Base-by-base conservation (phyloP, 176 grass and related monocot genomes). In the Dendrocalamus sinicus region DNA sequence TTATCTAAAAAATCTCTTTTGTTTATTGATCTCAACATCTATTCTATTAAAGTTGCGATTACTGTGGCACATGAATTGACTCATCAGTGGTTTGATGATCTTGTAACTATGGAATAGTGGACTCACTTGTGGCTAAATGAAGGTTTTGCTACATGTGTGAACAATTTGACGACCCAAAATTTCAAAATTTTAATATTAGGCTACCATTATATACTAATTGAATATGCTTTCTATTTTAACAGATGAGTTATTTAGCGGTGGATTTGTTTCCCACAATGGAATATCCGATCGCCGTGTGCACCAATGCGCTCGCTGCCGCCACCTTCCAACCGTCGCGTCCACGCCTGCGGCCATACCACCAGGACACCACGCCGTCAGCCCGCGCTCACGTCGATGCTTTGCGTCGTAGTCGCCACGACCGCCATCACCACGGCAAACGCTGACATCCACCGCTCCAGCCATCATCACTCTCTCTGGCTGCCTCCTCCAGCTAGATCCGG, bases 21-120 rank as follows among this genome's bases (percentile, higher is more conserved):
- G 32, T 80, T 67, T 81, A 77, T 54, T 72, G 30, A 46, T 37
- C 17, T 89, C 66, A 88, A 26, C 55, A 64, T 68, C 24, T 58
- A 58, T 87, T 70, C 60, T 65, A n/a, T 80, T 77, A 83, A 95
- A 91, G 72, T 91, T 68, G 91, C 91, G 51, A 86, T 91, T 85
- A 91, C 86, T 65, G 89, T 95, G 50, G 83, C 93, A n/a, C 93
- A 95, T 85, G 93, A 95, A 83, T 84, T 95, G 83, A 91, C 91
- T 32, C 93, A 95, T 73, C 93, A 95, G 72, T 95, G 93, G 93
- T 95, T 95, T 79, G 91, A 91, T n/a, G 92, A 95, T 84, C 93
- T 95, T 75, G 93, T 95, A 53, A 95, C 93, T 24, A 95, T 95
- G 93, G 93, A 95, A 81, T 95, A 3, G 2, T 32, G 32, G 32